A percentile compares a stretch with the other conserved stretches of the same genome.
phyloP scores from a whole-genome alignment of 1,284 basidiomycete species.

The Marasmius tenuissimus region DNA sequence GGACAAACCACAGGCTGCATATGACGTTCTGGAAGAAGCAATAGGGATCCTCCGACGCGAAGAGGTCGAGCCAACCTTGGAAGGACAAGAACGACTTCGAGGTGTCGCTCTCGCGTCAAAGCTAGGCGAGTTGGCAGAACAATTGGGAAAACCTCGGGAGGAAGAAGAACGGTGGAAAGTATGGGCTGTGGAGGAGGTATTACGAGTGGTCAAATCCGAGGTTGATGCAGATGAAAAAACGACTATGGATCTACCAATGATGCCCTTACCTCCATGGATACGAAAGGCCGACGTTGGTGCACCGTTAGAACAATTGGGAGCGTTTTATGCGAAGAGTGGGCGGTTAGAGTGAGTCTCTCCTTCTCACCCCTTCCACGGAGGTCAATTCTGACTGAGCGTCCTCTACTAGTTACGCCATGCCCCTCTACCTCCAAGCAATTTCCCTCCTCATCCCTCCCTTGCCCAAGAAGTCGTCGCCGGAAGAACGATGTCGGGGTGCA shows the following conservation, averaged over 20 bases:
- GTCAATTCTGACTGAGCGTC: not conserved
- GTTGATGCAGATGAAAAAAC: conserved; percentile 16
- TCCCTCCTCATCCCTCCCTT: conserved; percentile 61
- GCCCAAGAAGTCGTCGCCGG: conserved; percentile 35
- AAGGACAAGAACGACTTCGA: conserved; percentile 52
- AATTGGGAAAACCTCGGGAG: conserved; percentile 38
- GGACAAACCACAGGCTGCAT: conserved; percentile 48
- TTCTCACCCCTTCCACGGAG: not conserved
- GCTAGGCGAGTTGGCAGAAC: conserved; percentile 56
- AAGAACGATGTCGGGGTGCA: conserved; percentile 66
- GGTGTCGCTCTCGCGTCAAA: conserved; percentile 66
- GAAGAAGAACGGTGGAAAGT: conserved; percentile 63
- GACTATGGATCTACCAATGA: conserved; percentile 38
- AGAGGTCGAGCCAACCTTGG: conserved; percentile 23
- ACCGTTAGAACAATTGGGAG: conserved; percentile 66
- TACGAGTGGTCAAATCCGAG: conserved; percentile 38
- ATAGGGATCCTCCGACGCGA: conserved; percentile 34
- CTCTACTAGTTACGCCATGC: conserved; percentile 55
- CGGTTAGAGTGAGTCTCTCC: conserved; percentile 57
- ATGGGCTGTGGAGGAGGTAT: conserved; percentile 61
- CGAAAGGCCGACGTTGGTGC: conserved; percentile 62
- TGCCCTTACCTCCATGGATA: conserved; percentile 66
- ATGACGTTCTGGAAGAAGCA: conserved; percentile 47
- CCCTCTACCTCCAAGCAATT: conserved; percentile 65
- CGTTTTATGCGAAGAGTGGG: conserved; percentile 61